Conservation (phyloP, 2,329 filamentous ascomycete species). For the Canariomyces notabilis region DNA sequence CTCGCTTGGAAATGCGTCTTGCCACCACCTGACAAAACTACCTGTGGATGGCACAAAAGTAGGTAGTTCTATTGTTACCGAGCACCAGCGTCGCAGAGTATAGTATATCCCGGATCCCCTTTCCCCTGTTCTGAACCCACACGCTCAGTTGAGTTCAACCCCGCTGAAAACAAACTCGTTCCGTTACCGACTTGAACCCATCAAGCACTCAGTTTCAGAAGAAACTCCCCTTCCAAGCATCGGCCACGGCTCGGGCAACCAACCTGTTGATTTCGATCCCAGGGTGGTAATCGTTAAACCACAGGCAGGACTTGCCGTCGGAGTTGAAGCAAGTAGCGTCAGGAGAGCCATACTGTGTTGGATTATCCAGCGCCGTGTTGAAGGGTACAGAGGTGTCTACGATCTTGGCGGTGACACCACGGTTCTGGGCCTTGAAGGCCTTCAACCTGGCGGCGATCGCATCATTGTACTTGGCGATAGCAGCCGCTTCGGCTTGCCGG, state of each 20-base stretch:
- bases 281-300: constrained; percentile 42
- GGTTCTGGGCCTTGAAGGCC: constrained; percentile 33
- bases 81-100: too few species aligned
- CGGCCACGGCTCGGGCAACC: constrained; percentile 35
- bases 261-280: constrained; percentile 37
- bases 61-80: too few species aligned
- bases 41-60: too few species aligned
- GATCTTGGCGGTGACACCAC: constrained; percentile 30
- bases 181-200: too few species aligned
- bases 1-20: too few species aligned
- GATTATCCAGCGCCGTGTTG: constrained; percentile 38
- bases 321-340: constrained; percentile 39
- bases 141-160: too few species aligned
- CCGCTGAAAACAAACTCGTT: too few species aligned
- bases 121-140: too few species aligned
- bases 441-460: constrained; percentile 28
- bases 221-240: constrained; percentile 28
- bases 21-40: too few species aligned
- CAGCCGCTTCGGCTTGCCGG: constrained; percentile 28
- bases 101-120: too few species aligned
- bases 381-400: constrained; percentile 40
- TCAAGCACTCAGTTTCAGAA: too few species aligned
- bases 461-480: constrained; percentile 37
- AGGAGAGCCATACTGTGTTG: constrained; percentile 36
- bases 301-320: constrained; percentile 41